These are phyloP conservation scores for Suhomyces guaymorum DNA, from an alignment of 1,139 yeast genomes.

Conservation along the genomic window DNA sequence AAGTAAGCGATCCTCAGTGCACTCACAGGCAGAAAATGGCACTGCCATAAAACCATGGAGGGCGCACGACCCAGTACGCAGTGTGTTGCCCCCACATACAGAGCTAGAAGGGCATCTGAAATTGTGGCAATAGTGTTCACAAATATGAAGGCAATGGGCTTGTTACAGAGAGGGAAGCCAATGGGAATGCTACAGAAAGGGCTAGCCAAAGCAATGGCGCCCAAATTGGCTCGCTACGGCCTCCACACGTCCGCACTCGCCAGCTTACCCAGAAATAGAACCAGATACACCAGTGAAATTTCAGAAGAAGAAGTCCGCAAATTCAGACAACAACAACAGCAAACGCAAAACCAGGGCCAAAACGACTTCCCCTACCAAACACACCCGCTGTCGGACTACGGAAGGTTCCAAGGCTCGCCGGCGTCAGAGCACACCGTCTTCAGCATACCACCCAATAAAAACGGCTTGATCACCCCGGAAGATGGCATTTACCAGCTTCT, in stretches of 20 bases:
- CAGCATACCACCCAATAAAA: constrained; percentile 40
- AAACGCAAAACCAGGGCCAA: constrained; percentile 18
- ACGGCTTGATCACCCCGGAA: constrained; percentile 50
- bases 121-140: too few species aligned
- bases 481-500: constrained; percentile 61
- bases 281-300: constrained; percentile 39
- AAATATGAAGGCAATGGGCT: too few species aligned
- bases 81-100: too few species aligned
- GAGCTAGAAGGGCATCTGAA: too few species aligned
- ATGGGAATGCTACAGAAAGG: too few species aligned
- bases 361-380: constrained; percentile 33
- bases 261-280: constrained; percentile 19
- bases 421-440: constrained; percentile 33
- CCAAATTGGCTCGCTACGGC: too few species aligned
- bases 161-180: too few species aligned
- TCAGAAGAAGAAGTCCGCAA: constrained; percentile 38
- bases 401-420: constrained; percentile 23
- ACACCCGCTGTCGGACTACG: constrained; percentile 28
- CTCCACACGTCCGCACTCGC: constrained; percentile 3
- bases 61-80: too few species aligned
- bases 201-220: too few species aligned
- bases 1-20: too few species aligned
- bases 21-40: too few species aligned
- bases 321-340: constrained; percentile 20
- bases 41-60: too few species aligned